Conservation (phyloP, 2,329 filamentous ascomycete genomes). For the Scytalidium lignicola region DNA sequence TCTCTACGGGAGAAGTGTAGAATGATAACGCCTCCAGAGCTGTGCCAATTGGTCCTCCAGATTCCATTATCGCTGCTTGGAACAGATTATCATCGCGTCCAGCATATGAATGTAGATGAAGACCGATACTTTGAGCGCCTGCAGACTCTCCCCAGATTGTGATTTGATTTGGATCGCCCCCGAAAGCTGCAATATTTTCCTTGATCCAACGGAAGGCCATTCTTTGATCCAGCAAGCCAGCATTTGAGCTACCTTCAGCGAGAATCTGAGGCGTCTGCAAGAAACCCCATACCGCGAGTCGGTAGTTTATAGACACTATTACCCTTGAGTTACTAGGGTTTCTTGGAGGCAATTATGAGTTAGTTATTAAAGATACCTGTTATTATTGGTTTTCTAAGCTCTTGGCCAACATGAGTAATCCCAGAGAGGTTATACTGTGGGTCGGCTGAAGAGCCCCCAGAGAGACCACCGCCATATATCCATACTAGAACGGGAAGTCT, state of each 20-base stretch:
- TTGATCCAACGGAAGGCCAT: conserved; percentile 47
- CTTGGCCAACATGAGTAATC: conserved; percentile 49
- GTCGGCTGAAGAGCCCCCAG: conserved; percentile 44
- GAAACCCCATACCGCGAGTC: neutral
- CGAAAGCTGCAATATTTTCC: conserved; percentile 46
- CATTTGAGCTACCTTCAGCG: conserved; percentile 41
- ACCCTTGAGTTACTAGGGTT: too few relatives aligned
- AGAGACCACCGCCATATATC: conserved; percentile 55
- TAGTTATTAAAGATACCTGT: conserved; percentile 24
- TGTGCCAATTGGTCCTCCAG: conserved; percentile 31
- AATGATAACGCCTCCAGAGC: conserved; percentile 21
- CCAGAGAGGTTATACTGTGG: conserved; percentile 60
- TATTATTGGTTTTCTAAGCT: conserved; percentile 48
- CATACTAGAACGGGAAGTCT: conserved; percentile 42
- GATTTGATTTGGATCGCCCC: conserved; percentile 34
- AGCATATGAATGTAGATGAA: conserved; percentile 48
- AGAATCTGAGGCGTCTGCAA: conserved; percentile 43
- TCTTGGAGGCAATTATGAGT: neutral
- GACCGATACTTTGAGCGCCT: conserved; percentile 40
- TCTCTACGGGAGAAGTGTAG: conserved; percentile 29
- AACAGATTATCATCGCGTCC: conserved; percentile 50
- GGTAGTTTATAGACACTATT: neutral
- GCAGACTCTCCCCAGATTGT: conserved; percentile 38
- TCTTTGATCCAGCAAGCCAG: conserved; percentile 8
- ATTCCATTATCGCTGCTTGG: conserved; percentile 47